Base-by-base conservation (phyloP, 1,284 basidiomycete species). In the Sporisorium scitamineum region DNA sequence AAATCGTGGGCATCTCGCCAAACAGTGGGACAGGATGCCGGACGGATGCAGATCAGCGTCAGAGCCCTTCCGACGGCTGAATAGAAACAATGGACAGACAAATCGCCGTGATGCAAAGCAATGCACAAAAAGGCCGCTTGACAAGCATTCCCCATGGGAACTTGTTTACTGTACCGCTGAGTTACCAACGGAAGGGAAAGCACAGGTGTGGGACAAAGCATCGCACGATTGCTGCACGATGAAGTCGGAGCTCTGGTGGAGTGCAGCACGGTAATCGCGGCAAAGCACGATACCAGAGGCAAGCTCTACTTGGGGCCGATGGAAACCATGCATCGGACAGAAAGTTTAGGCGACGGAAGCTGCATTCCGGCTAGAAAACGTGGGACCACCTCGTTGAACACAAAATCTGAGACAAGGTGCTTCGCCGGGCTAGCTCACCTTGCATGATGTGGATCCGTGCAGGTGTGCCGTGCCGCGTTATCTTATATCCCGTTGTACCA, bases 41-140 rank as follows among this genome's bases (percentile, higher is more conserved):
- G 20, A 53, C 24, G 18, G 37, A 53, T 27, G 34, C 52, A 53
- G 34, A 53, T 53, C 52, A 41, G 34, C 52, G 34, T 53, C 32
- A 53, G 52, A 41, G 9, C 34, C 34, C 16, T 9, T 27, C 1
- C 8, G 26, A 5, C 27, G 26, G 24, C 26, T 14, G 27, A 14
- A 13, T 31, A 50, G 48, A 29, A 27, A 14, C 52, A n/a, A n/a
- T 39, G 37, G 37, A 18, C 52, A 24, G 32, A 37, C 11, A 37
- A 34, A 24, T 37, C 32, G 50, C 32, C 50, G 31, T 20, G 39
- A 20, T 20, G 29, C n/a, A 34, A 16, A 9, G 22, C 10, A 13
- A 29, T 34, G 31, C 31, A 7, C 20, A 2, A 29, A n/a, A 9
- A 37, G 31, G 31, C 50, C 31, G 31, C 18, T 52, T 34, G 48